phyloP scores from a whole-genome alignment of 495 filamentous ascomycete genomes.

The Parathielavia hyrcaniae region DNA sequence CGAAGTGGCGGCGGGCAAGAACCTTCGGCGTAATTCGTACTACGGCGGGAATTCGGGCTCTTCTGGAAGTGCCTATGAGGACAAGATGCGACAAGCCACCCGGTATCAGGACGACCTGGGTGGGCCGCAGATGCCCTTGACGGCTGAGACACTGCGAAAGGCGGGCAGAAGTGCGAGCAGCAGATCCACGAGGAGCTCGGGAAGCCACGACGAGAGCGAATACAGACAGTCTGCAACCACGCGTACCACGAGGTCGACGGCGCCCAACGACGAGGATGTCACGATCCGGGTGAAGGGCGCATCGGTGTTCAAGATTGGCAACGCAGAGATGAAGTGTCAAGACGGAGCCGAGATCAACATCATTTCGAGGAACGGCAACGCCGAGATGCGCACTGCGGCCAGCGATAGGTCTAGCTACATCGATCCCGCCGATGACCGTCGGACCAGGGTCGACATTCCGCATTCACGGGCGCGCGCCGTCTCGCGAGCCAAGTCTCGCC shows the following conservation, averaged over 20 bases:
- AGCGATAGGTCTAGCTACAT: conserved; percentile 40
- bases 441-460: conserved; percentile 38
- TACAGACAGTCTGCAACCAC: conserved; percentile 50
- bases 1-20: conserved; percentile 26
- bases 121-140: conserved; percentile 40
- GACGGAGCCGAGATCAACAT: conserved; percentile 51
- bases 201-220: conserved; percentile 52
- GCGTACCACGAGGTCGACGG: conserved; percentile 46
- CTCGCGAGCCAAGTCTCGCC: conserved; percentile 33
- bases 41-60: conserved; percentile 26
- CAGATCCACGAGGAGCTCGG: conserved; percentile 47
- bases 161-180: conserved; percentile 43
- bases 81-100: conserved; percentile 43
- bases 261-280: conserved; percentile 45
- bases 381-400: conserved; percentile 27
- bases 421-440: conserved; percentile 38
- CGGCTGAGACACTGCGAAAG: conserved; percentile 46
- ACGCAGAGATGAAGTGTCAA: conserved; percentile 47
- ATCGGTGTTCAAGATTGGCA: conserved; percentile 42
- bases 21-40: conserved; percentile 31
- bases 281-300: conserved; percentile 49
- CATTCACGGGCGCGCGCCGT: conserved; percentile 34
- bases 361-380: conserved; percentile 24
- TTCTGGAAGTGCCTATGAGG: conserved; percentile 41
- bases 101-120: conserved; percentile 47